These are phyloP conservation scores for Xanthoceras sorbifolium DNA, from an alignment of 345 rosid species.

Conservation along the genomic window DNA sequence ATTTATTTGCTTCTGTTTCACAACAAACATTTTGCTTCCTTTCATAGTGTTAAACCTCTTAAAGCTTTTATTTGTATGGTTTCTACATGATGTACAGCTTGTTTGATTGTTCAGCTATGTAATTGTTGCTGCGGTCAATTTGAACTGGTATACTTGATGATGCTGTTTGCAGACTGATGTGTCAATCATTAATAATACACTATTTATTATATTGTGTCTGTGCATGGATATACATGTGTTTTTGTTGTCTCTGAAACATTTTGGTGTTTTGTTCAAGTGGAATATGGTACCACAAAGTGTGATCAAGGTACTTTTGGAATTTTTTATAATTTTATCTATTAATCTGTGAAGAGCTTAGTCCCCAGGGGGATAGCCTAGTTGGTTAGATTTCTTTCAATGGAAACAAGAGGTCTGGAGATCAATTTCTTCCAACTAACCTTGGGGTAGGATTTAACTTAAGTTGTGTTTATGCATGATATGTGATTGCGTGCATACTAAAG, in stretches of 20 bases:
- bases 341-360: neutral
- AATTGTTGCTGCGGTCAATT: neutral
- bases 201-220: neutral
- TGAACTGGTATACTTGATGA: neutral
- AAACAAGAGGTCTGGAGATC: neutral
- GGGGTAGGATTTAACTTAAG: neutral
- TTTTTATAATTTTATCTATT: neutral
- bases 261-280: neutral
- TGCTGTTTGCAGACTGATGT: neutral
- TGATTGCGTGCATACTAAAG: neutral
- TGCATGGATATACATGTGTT: neutral
- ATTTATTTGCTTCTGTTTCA: neutral
- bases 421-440: neutral
- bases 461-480: neutral
- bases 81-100: neutral
- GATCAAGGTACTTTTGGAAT: neutral
- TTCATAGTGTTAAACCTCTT: neutral
- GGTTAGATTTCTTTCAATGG: neutral
- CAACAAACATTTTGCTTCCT: neutral
- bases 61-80: neutral
- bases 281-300: neutral
- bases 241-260: conserved; percentile 2
- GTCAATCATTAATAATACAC: neutral
- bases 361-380: neutral
- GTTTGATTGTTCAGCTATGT: neutral